Evolutionary conservation across 2,329 filamentous ascomycete genomes (phyloP), one percentile per base, ranked within the genome.

Genomic region (Epichloe bromicola): DNA sequence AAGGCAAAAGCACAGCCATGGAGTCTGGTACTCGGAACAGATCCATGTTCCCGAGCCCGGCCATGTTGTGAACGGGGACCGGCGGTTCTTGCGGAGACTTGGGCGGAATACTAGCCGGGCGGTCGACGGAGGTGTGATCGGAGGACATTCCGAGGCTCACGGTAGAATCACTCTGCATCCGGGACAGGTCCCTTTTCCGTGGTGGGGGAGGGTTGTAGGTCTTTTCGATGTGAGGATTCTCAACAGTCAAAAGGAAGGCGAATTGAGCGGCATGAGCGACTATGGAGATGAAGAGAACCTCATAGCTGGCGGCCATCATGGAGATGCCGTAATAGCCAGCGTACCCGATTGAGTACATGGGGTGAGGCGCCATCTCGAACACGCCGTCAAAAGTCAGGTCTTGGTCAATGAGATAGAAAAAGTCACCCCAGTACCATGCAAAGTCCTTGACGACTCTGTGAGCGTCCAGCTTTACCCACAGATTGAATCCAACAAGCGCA

Each of bases 371-470:
- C 84, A 98, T 94, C 71, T 98, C 93, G 65, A 97, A 98, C 56
- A 98, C 93, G 51, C 93, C 93, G 64, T 98, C 93, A 67, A 98
- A 98, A 47, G 90, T 97, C 65, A 98, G 75, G 64, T 95, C 88
- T 70, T 97, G 90, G 69, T 98, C 93, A 66, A 98, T 88, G 63
- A 98, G 83, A 70, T 89, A 98, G 75, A 97, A 98, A 71, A 97
- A 97, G 69, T 98, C 93, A 55, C 93, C 93, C 93, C 93, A 98
- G 70, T 97, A 98, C 93, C 93, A 98, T 30, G 93, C 93, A 71
- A 90, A 98, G 69, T 98, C 93, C 69, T 97, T 97, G 64, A 98
- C 93, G 47, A 98, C 93, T 54, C 93, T 80, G 68, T 98, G 93
- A 19, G 93, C 93, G 68, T 98, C 93, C 55, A 98, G 76, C 71